Conservation (phyloP, 148 eudicot genomes). For the Rhododendron kiyosumense region DNA sequence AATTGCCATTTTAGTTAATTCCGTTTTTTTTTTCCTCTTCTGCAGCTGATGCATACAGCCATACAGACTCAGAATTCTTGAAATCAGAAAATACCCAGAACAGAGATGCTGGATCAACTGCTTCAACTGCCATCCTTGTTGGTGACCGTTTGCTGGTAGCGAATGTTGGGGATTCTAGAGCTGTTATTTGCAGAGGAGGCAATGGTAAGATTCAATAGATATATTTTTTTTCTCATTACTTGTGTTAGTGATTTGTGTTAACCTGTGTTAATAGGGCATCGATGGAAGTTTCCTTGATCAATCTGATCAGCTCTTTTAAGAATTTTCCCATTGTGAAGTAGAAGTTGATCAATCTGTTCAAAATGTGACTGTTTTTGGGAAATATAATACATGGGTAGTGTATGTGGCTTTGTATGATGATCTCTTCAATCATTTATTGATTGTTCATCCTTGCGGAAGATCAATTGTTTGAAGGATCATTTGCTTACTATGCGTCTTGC, state of each 20-base stretch:
- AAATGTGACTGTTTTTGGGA: background rate
- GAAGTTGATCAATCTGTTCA: background rate
- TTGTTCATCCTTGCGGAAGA: background rate
- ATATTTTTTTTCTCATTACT: background rate
- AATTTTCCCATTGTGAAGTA: conserved; percentile 1
- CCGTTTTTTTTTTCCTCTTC: background rate
- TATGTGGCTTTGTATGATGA: background rate
- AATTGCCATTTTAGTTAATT: background rate
- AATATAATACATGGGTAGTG: background rate
- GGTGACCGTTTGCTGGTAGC: conserved; percentile 93
- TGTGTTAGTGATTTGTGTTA: background rate
- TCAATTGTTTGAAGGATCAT: background rate
- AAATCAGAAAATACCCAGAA: conserved; percentile 84
- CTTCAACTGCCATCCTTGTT: conserved; percentile 97
- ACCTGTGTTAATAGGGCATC: background rate
- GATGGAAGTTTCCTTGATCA: background rate
- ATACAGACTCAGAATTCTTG: conserved; percentile 85
- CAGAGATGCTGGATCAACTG: conserved; percentile 96
- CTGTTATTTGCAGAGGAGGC: conserved; percentile 91
- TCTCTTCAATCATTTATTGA: background rate
- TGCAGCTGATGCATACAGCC: conserved; percentile 90
- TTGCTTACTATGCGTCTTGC: background rate
- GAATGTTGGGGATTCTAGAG: conserved; percentile 97
- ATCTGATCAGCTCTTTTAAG: background rate
- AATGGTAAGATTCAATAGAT: conserved; percentile 41